Conservation (phyloP, 2,329 filamentous ascomycete species). For the Aureobasidium sp. region DNA sequence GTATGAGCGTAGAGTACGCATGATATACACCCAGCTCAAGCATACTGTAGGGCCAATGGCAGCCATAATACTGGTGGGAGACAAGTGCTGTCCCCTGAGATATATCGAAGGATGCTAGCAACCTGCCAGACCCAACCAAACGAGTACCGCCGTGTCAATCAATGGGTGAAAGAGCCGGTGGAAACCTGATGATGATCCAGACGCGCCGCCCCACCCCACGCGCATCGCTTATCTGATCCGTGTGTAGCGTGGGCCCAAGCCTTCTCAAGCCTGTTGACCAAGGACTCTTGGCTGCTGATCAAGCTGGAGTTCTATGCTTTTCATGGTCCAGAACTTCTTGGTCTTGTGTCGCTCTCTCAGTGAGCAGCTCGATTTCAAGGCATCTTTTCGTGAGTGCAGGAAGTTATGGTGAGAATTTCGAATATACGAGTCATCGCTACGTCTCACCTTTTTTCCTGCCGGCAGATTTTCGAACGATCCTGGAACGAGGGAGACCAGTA, state of each 20-base stretch:
- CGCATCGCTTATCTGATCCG: conserved; percentile 9
- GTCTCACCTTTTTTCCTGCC: neutral
- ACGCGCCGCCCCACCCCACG: neutral
- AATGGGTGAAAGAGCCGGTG: neutral
- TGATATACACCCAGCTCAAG: neutral
- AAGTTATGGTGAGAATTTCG: neutral
- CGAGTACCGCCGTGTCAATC: neutral
- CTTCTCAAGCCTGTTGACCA: neutral
- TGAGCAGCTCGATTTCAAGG: neutral
- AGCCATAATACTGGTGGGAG: neutral
- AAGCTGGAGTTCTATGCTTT: neutral
- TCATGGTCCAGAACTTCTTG: neutral
- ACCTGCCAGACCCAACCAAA: neutral
- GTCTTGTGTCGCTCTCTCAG: no score
- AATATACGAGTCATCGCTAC: neutral
- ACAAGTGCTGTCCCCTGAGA: neutral
- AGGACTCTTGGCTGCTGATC: conserved; percentile 6
- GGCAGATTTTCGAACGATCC: neutral
- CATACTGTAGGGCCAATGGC: neutral
- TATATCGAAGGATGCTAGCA: neutral
- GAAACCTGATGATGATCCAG: neutral
- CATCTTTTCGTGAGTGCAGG: neutral
- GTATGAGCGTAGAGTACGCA: neutral
- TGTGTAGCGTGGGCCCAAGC: conserved; percentile 7
- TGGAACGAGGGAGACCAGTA: neutral